A percentile compares a stretch with the other conserved stretches of the same genome.
These are phyloP conservation scores for Rhynchosporium secalis DNA, from an alignment of 2,329 filamentous ascomycete genomes.

Conservation along the genomic window DNA sequence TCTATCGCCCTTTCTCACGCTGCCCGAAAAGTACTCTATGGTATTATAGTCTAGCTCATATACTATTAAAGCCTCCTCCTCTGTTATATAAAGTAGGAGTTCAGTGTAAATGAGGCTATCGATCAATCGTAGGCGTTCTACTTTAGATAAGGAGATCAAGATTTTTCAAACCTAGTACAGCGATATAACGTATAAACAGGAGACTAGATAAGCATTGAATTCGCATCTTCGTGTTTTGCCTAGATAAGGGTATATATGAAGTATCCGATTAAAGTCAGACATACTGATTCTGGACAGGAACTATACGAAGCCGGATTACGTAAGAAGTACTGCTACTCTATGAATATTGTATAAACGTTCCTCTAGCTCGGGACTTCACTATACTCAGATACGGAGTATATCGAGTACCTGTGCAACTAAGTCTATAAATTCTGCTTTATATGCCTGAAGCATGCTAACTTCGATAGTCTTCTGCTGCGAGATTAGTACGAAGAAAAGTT, in stretches of 20 bases:
- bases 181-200: background rate
- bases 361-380: background rate
- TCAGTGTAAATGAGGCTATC: background rate
- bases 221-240: background rate
- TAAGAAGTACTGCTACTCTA: background rate
- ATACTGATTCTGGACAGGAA: background rate
- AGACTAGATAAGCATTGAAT: background rate
- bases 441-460: background rate
- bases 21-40: background rate
- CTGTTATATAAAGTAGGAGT: conserved; percentile 5
- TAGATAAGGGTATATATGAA: no score
- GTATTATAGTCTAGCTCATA: background rate
- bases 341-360: background rate
- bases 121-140: background rate
- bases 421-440: background rate
- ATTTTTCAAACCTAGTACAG: background rate
- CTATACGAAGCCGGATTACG: background rate
- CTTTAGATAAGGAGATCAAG: conserved; percentile 1
- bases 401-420: background rate
- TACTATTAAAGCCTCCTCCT: background rate
- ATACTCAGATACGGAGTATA: background rate
- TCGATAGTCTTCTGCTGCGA: no score
- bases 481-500: no score
- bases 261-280: no score
- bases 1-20: background rate